Evolutionary conservation across 805 yeast genomes (phyloP).

Genomic region (Debaryomyces castellii): DNA sequence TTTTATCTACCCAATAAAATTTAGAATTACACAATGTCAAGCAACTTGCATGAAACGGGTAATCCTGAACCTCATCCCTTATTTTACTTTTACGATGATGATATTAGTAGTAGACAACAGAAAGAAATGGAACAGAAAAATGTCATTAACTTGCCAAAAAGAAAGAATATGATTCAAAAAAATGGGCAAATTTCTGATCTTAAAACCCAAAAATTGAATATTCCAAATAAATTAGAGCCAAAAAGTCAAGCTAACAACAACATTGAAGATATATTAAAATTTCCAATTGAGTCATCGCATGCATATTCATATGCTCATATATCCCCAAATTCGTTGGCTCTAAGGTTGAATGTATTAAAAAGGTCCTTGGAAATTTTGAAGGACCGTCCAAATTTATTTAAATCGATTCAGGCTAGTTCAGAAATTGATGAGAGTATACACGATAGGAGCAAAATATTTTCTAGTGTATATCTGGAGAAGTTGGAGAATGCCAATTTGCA

Average conservation of each 20-base stretch:
- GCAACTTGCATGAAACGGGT: not conserved
- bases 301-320: conserved; percentile 83
- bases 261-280: conserved; percentile 47
- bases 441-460: not conserved
- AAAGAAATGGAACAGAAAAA: not conserved
- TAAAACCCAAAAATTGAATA: not conserved
- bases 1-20: not conserved
- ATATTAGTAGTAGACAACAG: not conserved
- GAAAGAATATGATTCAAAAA: not conserved
- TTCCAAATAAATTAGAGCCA: not conserved
- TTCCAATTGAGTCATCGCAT: conserved; percentile 79
- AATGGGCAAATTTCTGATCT: not conserved
- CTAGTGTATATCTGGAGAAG: not conserved
- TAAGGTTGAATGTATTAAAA: conserved; percentile 70
- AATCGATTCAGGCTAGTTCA: conserved; percentile 10
- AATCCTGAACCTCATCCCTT: not conserved
- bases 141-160: not conserved
- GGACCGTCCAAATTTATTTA: conserved; percentile 55
- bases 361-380: conserved; percentile 72
- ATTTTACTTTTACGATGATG: conserved; percentile 1
- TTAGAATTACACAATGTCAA: not conserved
- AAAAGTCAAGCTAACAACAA: not conserved
- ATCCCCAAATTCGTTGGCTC: conserved; percentile 77
- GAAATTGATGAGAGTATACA: not conserved
- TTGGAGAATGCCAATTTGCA: not conserved